phyloP scores from a whole-genome alignment of 352 stramenopile genomes.

The Saprolegnia parasitica region DNA sequence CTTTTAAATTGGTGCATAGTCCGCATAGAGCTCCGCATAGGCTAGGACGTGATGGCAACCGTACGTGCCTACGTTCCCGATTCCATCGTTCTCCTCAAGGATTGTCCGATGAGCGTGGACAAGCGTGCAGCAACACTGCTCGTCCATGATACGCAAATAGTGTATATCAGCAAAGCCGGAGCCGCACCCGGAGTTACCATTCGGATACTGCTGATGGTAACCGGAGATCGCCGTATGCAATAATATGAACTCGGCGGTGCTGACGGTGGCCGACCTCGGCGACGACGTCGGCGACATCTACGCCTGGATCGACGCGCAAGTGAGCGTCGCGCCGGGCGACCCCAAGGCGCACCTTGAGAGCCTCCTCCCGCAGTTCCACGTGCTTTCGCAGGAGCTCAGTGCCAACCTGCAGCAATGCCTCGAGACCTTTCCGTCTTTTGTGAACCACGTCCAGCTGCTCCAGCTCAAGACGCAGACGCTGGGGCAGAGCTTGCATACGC shows the following conservation, averaged over 20 bases:
- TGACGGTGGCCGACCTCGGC: slow-evolving; percentile 21
- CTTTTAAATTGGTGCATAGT: too few relatives aligned
- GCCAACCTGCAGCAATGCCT: slow-evolving; percentile 21
- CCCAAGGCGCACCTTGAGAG: slow-evolving; percentile 11
- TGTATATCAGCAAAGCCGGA: too few relatives aligned
- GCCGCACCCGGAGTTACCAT: too few relatives aligned
- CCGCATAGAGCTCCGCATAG: too few relatives aligned
- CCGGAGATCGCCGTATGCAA: not conserved
- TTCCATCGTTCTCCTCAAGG: too few relatives aligned
- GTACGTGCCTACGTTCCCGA: too few relatives aligned
- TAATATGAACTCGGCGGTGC: slow-evolving; percentile 8
- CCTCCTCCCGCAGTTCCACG: slow-evolving; percentile 24
- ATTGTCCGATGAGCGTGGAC: too few relatives aligned
- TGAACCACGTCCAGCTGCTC: slow-evolving; percentile 19
- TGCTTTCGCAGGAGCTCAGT: slow-evolving; percentile 26
- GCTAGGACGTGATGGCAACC: too few relatives aligned
- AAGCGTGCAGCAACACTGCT: too few relatives aligned
- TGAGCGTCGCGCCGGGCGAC: not conserved
- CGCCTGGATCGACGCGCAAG: slow-evolving; percentile 24
- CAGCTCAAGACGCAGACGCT: slow-evolving; percentile 15
- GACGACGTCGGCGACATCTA: slow-evolving; percentile 21
- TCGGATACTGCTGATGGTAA: not conserved
- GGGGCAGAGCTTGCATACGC: slow-evolving; percentile 1
- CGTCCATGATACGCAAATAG: too few relatives aligned
- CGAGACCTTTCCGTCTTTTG: slow-evolving; percentile 26